A percentile compares a stretch with the other conserved stretches of the same genome.
phyloP scores from a whole-genome alignment of 2,329 filamentous ascomycete species.

The Fusarium guadeloupense region DNA sequence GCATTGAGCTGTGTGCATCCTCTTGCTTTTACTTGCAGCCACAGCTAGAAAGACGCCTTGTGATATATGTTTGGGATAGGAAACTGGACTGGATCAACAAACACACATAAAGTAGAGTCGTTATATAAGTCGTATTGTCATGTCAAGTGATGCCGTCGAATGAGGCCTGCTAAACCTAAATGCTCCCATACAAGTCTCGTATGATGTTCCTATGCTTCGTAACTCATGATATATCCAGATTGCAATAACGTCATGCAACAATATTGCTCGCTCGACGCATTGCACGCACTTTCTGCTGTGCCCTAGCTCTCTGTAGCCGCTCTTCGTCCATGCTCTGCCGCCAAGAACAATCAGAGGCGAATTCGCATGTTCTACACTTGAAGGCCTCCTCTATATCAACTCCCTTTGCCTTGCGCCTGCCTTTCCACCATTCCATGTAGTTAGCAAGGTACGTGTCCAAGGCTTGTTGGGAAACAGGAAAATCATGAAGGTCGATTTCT shows the following conservation, averaged over 20 bases:
- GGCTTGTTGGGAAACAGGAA: conserved; percentile 71
- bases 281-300: conserved; percentile 37
- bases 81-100: no score
- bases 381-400: conserved; percentile 86
- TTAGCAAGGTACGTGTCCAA: conserved; percentile 73
- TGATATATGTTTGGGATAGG: background rate
- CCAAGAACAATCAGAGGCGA: conserved; percentile 82
- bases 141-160: background rate
- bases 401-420: conserved; percentile 74
- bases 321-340: conserved; percentile 74
- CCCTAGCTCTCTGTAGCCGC: conserved; percentile 38
- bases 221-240: conserved; percentile 25
- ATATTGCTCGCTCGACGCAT: conserved; percentile 16
- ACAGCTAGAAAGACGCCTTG: background rate
- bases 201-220: conserved; percentile 18
- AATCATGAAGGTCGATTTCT: conserved; percentile 64
- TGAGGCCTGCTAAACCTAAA: background rate
- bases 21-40: no score
- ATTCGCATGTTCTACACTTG: conserved; percentile 88
- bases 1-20: conserved; percentile 10
- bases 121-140: background rate
- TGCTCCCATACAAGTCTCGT: background rate
- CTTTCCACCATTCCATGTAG: conserved; percentile 89
- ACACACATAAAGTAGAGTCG: background rate
- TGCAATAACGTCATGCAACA: conserved; percentile 12